Evolutionary conservation across 1,284 basidiomycete species (phyloP), one percentile per base, ranked within the genome.

Genomic region (Albatrellus sp.): DNA sequence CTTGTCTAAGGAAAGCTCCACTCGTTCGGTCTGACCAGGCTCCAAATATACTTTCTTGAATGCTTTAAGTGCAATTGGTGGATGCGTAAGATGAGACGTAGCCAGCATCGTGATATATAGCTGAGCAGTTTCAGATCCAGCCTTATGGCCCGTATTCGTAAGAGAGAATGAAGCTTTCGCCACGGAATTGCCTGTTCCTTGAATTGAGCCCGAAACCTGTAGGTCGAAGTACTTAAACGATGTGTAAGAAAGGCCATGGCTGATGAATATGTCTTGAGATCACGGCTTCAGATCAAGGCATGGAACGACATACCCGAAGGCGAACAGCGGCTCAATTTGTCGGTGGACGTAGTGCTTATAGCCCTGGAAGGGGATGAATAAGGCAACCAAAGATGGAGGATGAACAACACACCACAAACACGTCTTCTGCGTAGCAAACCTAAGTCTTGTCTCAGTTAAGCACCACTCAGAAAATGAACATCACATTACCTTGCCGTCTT

Each of bases 181-280:
- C 8, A 34, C 52, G 50, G 74, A 61, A 30, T 58, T 52, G 24
- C 60, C 55, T 8, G 59, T 60, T 12, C 46, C 9, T 56, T 48
- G 12, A 57, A 53, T 17, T 53, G 55, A 24, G 66, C 24, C 24
- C 24, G 4, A 64, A 35, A 63, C 50, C 29, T 52, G 30, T 13
- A 83, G 59, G 44, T 70, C 60, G 0, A 69, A 68, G 43, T 81
- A 66, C 5, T 62, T 60, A 61, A 89, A 89, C 0, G 67, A 70
- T 5, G 83, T 81, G 61, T 87, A 89, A 3, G 80, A 84, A 31
- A 88, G 61, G 7, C 86, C 86, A 58, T 72, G 73, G 6, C 77
- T 73, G 46, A 5, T 6, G 28, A 31, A 29, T 36, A 58, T 38
- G 46, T 36, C 24, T 43, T 45, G 17, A 33, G 42, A 42, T 44